Conservation (phyloP, 2,329 filamentous ascomycete species). For the Aspergillus glaucus region DNA sequence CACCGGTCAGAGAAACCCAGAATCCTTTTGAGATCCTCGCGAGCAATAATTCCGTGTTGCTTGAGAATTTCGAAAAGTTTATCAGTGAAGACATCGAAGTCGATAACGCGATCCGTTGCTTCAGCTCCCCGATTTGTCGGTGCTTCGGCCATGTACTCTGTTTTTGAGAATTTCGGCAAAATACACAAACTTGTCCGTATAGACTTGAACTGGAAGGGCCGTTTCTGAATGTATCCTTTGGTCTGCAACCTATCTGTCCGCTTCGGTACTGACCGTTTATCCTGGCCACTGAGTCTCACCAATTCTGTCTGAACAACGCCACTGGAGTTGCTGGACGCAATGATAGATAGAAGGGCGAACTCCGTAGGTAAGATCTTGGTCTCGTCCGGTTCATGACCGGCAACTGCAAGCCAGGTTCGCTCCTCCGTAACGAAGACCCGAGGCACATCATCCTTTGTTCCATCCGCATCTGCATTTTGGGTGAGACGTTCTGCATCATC, state of each 20-base stretch:
- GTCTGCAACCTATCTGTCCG: conserved; percentile 51
- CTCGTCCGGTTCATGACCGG: conserved; percentile 54
- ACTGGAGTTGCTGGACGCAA: conserved; percentile 47
- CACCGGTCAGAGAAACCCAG: conserved; percentile 37
- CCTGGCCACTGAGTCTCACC: conserved; percentile 51
- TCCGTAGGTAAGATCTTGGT: conserved; percentile 49
- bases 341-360: conserved; percentile 53
- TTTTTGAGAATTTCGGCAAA: conserved; percentile 43
- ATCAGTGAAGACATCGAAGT: conserved; percentile 46
- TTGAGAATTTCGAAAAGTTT: conserved; percentile 45
- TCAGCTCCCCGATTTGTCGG: conserved; percentile 9
- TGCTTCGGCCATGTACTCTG: conserved; percentile 8
- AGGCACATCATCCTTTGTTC: conserved; percentile 2
- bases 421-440: conserved; percentile 49
- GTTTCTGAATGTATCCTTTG: conserved; percentile 59
- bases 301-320: conserved; percentile 56
- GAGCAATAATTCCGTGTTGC: conserved; percentile 46
- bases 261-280: conserved; percentile 59
- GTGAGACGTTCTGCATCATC: conserved; percentile 32
- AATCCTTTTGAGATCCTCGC: conserved; percentile 46
- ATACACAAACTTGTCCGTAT: conserved; percentile 52
- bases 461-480: background rate
- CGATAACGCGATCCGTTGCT: conserved; percentile 30
- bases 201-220: conserved; percentile 42
- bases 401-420: conserved; percentile 54